These are phyloP conservation scores for Penicillium dipodomyicola DNA, from an alignment of 495 filamentous ascomycete species.

Conservation along the genomic window DNA sequence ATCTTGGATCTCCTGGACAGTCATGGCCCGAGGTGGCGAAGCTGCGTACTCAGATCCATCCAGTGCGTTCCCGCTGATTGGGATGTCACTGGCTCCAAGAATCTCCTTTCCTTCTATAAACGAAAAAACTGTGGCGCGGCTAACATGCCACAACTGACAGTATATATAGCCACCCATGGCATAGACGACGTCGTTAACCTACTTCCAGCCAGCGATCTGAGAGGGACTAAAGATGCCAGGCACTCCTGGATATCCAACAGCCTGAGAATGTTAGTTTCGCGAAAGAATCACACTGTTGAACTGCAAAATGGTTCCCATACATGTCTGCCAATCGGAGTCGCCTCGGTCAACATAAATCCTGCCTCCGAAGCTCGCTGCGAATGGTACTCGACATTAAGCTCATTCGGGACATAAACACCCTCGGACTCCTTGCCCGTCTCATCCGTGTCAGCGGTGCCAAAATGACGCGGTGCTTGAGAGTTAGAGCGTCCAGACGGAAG, in stretches of 20 bases:
- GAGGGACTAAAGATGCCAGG: slow-evolving; percentile 47
- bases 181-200: slow-evolving; percentile 53
- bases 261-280: slow-evolving; percentile 14
- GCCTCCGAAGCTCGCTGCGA: slow-evolving; percentile 47
- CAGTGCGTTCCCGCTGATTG: slow-evolving; percentile 27
- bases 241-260: slow-evolving; percentile 16
- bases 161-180: slow-evolving; percentile 50
- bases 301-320: slow-evolving; percentile 13
- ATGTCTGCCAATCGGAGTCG: slow-evolving; percentile 35
- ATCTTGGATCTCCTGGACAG: slow-evolving; percentile 41
- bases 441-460: slow-evolving; percentile 56
- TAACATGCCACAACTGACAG: slow-evolving; percentile 53
- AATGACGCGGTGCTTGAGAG: slow-evolving; percentile 45
- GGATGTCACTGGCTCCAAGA: slow-evolving; percentile 24
- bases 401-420: slow-evolving; percentile 39
- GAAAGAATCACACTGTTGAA: not conserved
- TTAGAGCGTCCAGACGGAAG: slow-evolving; percentile 44
- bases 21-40: slow-evolving; percentile 42
- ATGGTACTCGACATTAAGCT: slow-evolving; percentile 49
- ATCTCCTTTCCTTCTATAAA: slow-evolving; percentile 28
- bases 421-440: slow-evolving; percentile 42
- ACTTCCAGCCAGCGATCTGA: slow-evolving; percentile 50
- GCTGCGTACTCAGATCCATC: slow-evolving; percentile 31
- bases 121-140: slow-evolving; percentile 43
- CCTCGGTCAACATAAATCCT: slow-evolving; percentile 51